These are phyloP conservation scores for Pseudocercospora pini-densiflorae DNA, from an alignment of 2,329 filamentous ascomycete genomes.

Conservation along the genomic window DNA sequence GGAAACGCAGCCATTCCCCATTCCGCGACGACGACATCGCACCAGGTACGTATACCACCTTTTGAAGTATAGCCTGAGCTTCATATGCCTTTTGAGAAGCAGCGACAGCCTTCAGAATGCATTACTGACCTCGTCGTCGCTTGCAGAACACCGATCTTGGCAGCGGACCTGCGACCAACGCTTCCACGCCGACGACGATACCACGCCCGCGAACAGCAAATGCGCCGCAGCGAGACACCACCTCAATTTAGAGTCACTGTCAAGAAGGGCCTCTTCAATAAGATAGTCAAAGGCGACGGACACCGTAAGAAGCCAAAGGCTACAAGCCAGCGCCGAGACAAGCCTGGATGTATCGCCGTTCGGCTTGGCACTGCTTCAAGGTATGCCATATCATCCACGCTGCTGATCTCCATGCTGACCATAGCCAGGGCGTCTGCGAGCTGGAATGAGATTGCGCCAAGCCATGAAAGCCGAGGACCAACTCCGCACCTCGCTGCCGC, in stretches of 20 bases:
- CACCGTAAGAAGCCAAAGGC: not conserved
- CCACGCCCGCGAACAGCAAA: not conserved
- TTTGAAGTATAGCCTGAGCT: not conserved
- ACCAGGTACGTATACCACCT: not conserved
- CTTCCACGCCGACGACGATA: not conserved
- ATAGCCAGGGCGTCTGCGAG: not conserved
- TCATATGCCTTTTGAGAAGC: not conserved
- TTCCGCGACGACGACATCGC: not conserved
- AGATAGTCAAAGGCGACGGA: not conserved
- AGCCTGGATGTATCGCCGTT: not conserved
- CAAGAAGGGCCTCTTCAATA: not conserved
- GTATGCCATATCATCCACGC: not conserved
- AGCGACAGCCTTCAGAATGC: not conserved
- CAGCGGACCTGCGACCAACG: not conserved
- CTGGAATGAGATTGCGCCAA: not conserved
- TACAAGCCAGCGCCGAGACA: not conserved
- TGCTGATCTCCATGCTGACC: not conserved
- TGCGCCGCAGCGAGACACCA: not conserved
- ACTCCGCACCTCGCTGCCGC: not conserved
- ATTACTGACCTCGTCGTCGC: not conserved
- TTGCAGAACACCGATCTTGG: not conserved
- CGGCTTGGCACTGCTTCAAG: not conserved
- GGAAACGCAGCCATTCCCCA: not conserved
- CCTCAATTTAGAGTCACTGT: not conserved
- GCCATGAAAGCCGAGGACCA: not conserved